These are phyloP conservation scores for Lodderomyces metapsilosis DNA, from an alignment of 1,139 yeast species.

Conservation along the genomic window DNA sequence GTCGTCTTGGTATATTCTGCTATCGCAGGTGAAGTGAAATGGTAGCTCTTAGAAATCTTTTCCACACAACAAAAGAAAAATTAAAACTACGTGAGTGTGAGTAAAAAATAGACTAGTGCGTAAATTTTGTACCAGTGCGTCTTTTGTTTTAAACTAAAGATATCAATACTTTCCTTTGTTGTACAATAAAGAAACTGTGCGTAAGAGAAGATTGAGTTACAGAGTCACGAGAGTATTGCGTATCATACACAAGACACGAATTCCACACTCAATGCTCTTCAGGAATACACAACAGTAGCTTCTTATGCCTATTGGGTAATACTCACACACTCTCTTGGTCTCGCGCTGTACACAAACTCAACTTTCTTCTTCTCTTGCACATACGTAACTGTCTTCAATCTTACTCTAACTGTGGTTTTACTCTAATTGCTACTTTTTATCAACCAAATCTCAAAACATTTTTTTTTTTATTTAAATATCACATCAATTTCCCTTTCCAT, in stretches of 20 bases:
- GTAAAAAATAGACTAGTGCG: slow-evolving; percentile 2
- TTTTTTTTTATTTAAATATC: slow-evolving; percentile 4
- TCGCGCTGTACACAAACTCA: background rate
- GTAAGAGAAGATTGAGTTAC: background rate
- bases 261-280: too few relatives aligned
- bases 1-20: too few relatives aligned
- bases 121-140: background rate
- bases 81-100: background rate
- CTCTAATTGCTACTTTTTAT: too few relatives aligned
- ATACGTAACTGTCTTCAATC: background rate
- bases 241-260: background rate
- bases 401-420: background rate
- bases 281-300: too few relatives aligned
- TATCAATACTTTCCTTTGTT: background rate
- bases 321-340: background rate
- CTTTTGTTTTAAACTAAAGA: background rate
- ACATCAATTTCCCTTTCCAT: background rate
- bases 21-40: background rate
- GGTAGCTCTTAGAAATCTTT: background rate
- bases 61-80: background rate
- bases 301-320: too few relatives aligned
- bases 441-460: too few relatives aligned
- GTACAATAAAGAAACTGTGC: background rate
- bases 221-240: slow-evolving; percentile 1
- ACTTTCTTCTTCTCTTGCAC: background rate